Base-by-base conservation (phyloP, 139 green algal genomes). In the Mesotaenium endlicherianum region DNA sequence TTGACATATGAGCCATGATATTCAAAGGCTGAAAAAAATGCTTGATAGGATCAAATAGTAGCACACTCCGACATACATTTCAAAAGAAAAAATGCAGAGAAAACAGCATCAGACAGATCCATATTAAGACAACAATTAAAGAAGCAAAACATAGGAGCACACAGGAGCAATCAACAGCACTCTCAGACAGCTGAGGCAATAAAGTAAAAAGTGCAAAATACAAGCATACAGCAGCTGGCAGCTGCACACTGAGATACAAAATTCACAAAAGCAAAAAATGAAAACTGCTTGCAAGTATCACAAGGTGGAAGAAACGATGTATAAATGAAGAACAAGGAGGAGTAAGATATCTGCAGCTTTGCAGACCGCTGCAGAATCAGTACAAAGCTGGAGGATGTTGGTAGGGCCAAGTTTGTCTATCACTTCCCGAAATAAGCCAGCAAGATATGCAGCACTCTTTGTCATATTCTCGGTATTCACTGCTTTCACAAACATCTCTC, bases 1-100 rank as follows among this genome's bases (percentile, higher is more conserved):
- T n/a, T n/a, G n/a, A n/a, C n/a, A n/a, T n/a, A n/a, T n/a, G n/a
- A n/a, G n/a, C n/a, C n/a, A n/a, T n/a, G n/a, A n/a, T n/a, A n/a
- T n/a, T n/a, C n/a, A n/a, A n/a, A n/a, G n/a, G n/a, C n/a, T n/a
- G n/a, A n/a, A n/a, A n/a, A n/a, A n/a, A n/a, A n/a, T n/a, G n/a
- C n/a, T n/a, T n/a, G n/a, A n/a, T n/a, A n/a, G n/a, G n/a, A n/a
- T n/a, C n/a, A n/a, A 64, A 64, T 20, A 34, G 53, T 64, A 64
- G 53, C 20, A 64, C 53, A 64, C 26, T 64, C 53, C 20, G 26
- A 26, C 26, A 64, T 64, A 64, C 26, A 34, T 26, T 26, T 26
- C 20, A 26, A 64, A 64, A 64, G 53, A 90, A 94, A 70, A 86
- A 82, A 0, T 41, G 41, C 1, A 86, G 89, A 42, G 39, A 68